A percentile compares a stretch with the other conserved stretches of the same genome.
phyloP scores from a whole-genome alignment of 2,329 filamentous ascomycete genomes.

The Lecanosticta acicola region DNA sequence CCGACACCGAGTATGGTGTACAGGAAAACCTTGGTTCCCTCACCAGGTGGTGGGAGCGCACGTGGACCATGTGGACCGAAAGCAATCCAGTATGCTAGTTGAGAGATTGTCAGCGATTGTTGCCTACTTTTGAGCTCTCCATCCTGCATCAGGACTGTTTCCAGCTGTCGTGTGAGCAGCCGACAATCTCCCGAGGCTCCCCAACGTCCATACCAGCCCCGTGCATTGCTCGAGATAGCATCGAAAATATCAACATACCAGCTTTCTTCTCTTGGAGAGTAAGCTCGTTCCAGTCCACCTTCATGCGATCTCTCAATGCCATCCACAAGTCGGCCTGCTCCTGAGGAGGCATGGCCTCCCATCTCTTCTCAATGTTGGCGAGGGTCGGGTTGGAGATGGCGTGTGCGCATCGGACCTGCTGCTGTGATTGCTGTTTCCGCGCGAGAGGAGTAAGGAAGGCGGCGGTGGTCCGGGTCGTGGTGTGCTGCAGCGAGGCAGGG shows the following conservation, averaged over 20 bases:
- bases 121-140: not conserved
- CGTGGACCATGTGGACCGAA: conserved; percentile 96
- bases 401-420: conserved; percentile 62
- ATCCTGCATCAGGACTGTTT: not conserved
- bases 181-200: conserved; percentile 3
- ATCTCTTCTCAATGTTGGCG: conserved; percentile 98
- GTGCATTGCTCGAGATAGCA: not conserved
- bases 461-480: conserved; percentile 14
- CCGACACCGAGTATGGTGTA: conserved; percentile 65
- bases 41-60: conserved; percentile 73
- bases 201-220: not conserved
- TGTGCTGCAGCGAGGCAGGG: conserved; percentile 15
- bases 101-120: not conserved
- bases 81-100: conserved; percentile 92
- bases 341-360: conserved; percentile 95
- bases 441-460: conserved; percentile 18
- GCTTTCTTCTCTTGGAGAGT: conserved; percentile 98
- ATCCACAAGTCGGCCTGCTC: conserved; percentile 99
- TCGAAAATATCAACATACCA: conserved; percentile 44
- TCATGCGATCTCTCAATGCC: conserved; percentile 96
- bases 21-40: conserved; percentile 70
- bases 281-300: conserved; percentile 92
- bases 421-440: conserved; percentile 15
- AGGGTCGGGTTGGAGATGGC: conserved; percentile 97
- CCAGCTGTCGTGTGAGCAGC: conserved; percentile 1